These are phyloP conservation scores for Grosmannia clavigera DNA, from an alignment of 2,329 filamentous ascomycete species.

Conservation along the genomic window DNA sequence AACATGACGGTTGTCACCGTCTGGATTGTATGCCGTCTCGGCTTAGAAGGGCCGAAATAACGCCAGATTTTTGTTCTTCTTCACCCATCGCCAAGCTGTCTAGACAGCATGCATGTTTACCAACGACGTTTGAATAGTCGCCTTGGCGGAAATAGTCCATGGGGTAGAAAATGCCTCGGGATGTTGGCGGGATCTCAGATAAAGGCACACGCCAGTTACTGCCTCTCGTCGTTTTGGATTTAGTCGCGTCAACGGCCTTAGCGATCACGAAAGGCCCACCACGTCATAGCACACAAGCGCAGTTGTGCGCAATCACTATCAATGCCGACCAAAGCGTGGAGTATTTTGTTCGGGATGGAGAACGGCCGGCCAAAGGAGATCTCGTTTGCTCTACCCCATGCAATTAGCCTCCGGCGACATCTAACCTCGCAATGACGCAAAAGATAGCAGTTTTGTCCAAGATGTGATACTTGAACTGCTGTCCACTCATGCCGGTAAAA, in stretches of 20 bases:
- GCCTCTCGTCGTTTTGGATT: neutral
- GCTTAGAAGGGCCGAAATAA: neutral
- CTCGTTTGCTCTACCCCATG: neutral
- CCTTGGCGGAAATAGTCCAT: neutral
- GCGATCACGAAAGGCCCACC: conserved; percentile 4
- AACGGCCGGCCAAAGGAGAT: neutral
- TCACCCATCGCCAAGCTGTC: neutral
- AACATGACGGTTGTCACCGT: neutral
- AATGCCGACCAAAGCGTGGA: neutral
- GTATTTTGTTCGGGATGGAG: neutral
- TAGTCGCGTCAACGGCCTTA: conserved; percentile 3
- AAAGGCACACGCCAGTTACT: no score
- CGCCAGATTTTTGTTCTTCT: neutral
- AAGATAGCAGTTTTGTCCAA: neutral
- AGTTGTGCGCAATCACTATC: neutral
- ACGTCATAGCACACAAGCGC: conserved; percentile 4
- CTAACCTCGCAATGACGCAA: conserved; percentile 4
- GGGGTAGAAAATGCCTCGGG: neutral
- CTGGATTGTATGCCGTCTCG: neutral
- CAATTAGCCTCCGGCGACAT: conserved; percentile 3
- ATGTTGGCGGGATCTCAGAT: neutral
- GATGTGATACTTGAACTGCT: neutral
- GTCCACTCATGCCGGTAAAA: neutral
- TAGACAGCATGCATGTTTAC: neutral
- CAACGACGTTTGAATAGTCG: neutral